A percentile compares a stretch with the other conserved stretches of the same genome.
These are phyloP conservation scores for Marchantia polymorpha DNA, from an alignment of 225 moss, liverwort and hornwort species.

Conservation along the genomic window DNA sequence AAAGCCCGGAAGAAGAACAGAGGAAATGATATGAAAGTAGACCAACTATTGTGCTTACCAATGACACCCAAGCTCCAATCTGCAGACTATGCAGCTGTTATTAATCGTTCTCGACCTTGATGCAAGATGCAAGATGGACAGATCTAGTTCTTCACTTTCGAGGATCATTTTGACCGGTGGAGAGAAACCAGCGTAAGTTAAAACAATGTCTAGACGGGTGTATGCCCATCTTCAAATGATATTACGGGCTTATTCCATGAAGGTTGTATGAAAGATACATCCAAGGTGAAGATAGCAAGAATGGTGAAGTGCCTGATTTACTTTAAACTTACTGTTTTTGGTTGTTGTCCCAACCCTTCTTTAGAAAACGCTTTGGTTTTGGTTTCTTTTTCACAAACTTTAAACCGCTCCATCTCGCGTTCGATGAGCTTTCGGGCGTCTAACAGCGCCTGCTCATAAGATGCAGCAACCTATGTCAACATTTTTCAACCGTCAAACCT, in stretches of 20 bases:
- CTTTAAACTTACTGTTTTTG: conserved; percentile 82
- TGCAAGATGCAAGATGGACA: conserved; percentile 17
- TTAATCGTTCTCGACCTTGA: conserved; percentile 3
- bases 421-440: conserved; percentile 99
- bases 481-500: conserved; percentile 40
- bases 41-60: conserved; percentile 12
- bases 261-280: not conserved
- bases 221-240: not conserved
- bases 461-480: conserved; percentile 64
- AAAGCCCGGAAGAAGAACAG: not conserved
- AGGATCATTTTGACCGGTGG: not conserved
- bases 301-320: conserved; percentile 16
- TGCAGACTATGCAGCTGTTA: conserved; percentile 18
- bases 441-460: conserved; percentile 82
- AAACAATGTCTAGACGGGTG: not conserved
- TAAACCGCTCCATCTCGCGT: conserved; percentile 99
- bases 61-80: conserved; percentile 12
- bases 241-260: not conserved
- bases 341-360: conserved; percentile 95
- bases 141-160: not conserved
- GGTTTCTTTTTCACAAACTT: conserved; percentile 99
- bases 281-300: not conserved
- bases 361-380: conserved; percentile 99
- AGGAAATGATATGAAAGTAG: not conserved
- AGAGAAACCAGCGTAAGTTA: not conserved